Percentiles rank a stretch among this genome's conserved stretches.
These are phyloP conservation scores for Terana coerulea DNA, from an alignment of 768 basidiomycete genomes.

Conservation along the genomic window DNA sequence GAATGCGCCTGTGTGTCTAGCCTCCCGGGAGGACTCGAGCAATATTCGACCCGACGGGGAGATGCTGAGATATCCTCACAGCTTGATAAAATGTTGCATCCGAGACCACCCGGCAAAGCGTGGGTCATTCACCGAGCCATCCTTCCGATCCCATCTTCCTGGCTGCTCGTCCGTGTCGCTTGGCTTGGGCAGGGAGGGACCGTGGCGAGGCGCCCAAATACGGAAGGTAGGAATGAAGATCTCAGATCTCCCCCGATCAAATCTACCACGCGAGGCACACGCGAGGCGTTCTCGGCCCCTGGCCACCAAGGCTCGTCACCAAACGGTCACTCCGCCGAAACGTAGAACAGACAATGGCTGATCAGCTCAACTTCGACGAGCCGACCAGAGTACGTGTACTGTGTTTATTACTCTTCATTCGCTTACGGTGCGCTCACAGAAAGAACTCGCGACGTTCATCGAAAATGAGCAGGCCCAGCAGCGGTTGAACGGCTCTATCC, in stretches of 20 bases:
- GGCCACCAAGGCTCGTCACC: background rate
- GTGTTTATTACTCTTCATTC: too few relatives aligned
- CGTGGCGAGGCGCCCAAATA: background rate
- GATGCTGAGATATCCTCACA: background rate
- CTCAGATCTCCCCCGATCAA: constrained; percentile 4
- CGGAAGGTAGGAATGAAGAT: background rate
- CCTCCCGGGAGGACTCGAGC: too few relatives aligned
- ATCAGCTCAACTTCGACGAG: constrained; percentile 74
- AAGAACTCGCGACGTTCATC: constrained; percentile 76
- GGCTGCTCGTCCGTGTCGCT: too few relatives aligned
- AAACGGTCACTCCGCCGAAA: background rate
- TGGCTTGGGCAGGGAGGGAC: too few relatives aligned
- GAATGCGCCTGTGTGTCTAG: too few relatives aligned
- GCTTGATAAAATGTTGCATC: too few relatives aligned
- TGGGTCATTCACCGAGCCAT: background rate
- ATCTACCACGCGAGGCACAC: background rate
- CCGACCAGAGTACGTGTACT: constrained; percentile 55
- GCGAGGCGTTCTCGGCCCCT: background rate
- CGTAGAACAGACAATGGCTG: constrained; percentile 22
- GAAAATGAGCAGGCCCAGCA: constrained; percentile 83
- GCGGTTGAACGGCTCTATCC: constrained; percentile 62
- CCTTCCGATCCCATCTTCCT: too few relatives aligned
- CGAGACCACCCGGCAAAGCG: background rate
- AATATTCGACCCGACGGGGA: background rate
- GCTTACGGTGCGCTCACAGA: too few relatives aligned